These are phyloP conservation scores for Phialophora verrucosa DNA, from an alignment of 2,329 filamentous ascomycete genomes.

Conservation along the genomic window DNA sequence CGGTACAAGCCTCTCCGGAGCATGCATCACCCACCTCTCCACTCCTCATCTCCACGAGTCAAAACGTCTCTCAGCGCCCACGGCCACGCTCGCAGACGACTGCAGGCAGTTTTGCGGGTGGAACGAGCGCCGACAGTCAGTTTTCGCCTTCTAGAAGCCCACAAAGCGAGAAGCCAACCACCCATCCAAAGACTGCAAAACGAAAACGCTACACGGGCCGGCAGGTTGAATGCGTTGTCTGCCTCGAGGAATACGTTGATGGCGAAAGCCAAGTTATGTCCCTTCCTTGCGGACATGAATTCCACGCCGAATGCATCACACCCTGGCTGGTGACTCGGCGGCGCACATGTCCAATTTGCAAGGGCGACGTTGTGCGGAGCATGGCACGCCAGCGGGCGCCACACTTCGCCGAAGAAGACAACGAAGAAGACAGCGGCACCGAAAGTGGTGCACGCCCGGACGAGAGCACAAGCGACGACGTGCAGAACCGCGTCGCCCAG, in stretches of 20 bases:
- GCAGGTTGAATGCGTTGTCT: constrained; percentile 91
- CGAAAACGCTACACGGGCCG: constrained; percentile 66
- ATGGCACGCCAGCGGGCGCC: constrained; percentile 55
- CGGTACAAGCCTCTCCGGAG: constrained; percentile 65
- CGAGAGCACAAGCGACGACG: constrained; percentile 51
- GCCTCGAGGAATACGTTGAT: constrained; percentile 93
- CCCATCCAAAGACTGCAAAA: constrained; percentile 43
- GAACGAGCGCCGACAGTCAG: constrained; percentile 18
- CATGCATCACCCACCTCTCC: constrained; percentile 78
- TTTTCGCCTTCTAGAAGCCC: constrained; percentile 34
- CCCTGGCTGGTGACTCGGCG: constrained; percentile 95
- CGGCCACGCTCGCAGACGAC: constrained; percentile 49
- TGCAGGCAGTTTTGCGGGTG: constrained; percentile 41
- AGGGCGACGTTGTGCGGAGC: constrained; percentile 83
- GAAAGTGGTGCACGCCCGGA: not conserved
- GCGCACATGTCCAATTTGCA: constrained; percentile 98
- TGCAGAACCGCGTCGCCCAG: constrained; percentile 54
- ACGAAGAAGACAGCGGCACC: constrained; percentile 37
- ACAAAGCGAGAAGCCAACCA: constrained; percentile 37
- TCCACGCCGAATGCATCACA: constrained; percentile 97
- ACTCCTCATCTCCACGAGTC: constrained; percentile 66
- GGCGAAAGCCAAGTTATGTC: constrained; percentile 96
- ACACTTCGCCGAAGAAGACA: constrained; percentile 26
- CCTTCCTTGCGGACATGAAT: constrained; percentile 94
- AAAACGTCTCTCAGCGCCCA: constrained; percentile 43